Base-by-base conservation (phyloP, 2,329 filamentous ascomycete species). In the Curvularia spicifera region DNA sequence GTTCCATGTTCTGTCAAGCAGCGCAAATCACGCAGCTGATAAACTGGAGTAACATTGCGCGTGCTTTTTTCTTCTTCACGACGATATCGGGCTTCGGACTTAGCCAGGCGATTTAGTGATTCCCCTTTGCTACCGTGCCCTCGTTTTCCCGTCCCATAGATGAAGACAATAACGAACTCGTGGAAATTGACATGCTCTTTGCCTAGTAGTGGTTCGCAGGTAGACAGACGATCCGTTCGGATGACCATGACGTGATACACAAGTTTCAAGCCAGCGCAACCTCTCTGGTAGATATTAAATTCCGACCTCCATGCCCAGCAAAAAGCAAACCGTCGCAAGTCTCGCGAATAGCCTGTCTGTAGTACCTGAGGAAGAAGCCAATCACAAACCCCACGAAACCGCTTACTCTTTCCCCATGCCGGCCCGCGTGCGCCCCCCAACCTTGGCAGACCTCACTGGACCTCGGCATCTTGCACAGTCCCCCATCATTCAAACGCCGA, bases 381-480 rank as follows among this genome's bases (percentile, higher is more conserved):
- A 57, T 57, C 55, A 49, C 51, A 12, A 49, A 15, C n/a, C 39
- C 39, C 29, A 39, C 44, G 46, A 52, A 45, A 18, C 18, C n/a
- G 42, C 42, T 52, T 44, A 54, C 51, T 20, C 44, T 48, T 51
- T 35, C 39, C 39, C 18, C 18, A 35, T 12, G 7, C 20, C 18
- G 10, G 4, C 7, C 7, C 6, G n/a, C 55, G 37, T n/a, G n/a
- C 18, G 18, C 18, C 18, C 9, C 18, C 37, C 28, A 57, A 53
- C 55, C 55, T 57, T 50, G 55, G 55, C 51, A 57, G 20, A 28
- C 28, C 35, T 37, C 35, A n/a, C 15, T n/a, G 13, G 15, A 18
- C 15, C 35, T 37, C 35, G 35, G 15, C 35, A 15, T 35, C 5
- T 35, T 12, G 33, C 5, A 6, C 33, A 6, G 15, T 24, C 22